Conservation (phyloP, 1,284 basidiomycete genomes). For the Cryptococcus sp. region DNA sequence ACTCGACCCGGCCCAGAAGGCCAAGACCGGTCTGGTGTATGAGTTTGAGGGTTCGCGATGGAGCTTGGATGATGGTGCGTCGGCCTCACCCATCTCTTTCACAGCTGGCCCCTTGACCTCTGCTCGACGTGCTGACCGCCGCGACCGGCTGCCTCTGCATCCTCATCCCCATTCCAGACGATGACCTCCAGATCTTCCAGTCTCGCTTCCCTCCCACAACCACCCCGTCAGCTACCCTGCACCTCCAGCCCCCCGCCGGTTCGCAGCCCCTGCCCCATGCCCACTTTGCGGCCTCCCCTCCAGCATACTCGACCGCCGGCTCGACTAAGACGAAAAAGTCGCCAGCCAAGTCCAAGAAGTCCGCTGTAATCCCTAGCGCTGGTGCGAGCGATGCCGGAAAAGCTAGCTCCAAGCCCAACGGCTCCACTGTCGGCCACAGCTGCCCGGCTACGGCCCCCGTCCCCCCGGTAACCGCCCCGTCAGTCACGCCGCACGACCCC, state of each 20-base stretch:
- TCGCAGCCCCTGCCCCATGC: conserved; percentile 16
- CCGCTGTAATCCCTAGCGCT: not conserved
- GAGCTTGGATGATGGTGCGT: conserved; percentile 50
- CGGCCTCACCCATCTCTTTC: not conserved
- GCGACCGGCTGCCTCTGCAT: not conserved
- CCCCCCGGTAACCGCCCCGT: not conserved
- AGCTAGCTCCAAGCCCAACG: not conserved
- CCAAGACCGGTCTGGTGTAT: conserved; percentile 42
- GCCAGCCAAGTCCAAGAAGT: not conserved
- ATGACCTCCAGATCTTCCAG: conserved; percentile 48
- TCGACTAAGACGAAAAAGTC: not conserved
- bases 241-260: conserved; percentile 30
- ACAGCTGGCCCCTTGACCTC: not conserved
- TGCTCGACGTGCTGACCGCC: not conserved
- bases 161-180: conserved; percentile 30
- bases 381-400: not conserved
- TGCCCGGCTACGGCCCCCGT: not conserved
- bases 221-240: conserved; percentile 39
- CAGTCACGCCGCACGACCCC: not conserved
- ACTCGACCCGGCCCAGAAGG: conserved; percentile 8
- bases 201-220: conserved; percentile 37
- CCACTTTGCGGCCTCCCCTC: conserved; percentile 17
- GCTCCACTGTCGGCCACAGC: too few species aligned
- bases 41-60: conserved; percentile 45
- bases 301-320: conserved; percentile 20